Percentiles rank a stretch among this genome's conserved stretches.
Evolutionary conservation across 2,329 filamentous ascomycete genomes (phyloP).

Genomic region (Diplocarpon rosae): DNA sequence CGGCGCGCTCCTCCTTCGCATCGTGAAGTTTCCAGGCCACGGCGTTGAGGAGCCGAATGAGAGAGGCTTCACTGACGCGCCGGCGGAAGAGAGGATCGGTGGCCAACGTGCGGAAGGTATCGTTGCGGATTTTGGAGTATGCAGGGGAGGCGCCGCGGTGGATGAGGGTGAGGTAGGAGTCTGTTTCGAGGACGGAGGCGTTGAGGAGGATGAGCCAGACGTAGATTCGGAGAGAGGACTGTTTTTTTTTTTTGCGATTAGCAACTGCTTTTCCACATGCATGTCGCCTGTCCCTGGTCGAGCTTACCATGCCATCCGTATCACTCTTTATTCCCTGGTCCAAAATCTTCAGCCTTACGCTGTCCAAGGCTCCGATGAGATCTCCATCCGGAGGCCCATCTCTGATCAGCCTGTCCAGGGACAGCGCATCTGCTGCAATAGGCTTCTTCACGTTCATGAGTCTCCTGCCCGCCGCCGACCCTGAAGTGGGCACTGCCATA

Average conservation of each 20-base stretch:
- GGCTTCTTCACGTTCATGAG: slow-evolving; percentile 35
- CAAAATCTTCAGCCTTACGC: slow-evolving; percentile 61
- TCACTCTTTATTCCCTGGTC: slow-evolving; percentile 68
- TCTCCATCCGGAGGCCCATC: slow-evolving; percentile 70
- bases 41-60: slow-evolving; percentile 90
- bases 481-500: slow-evolving; percentile 29
- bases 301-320: slow-evolving; percentile 63
- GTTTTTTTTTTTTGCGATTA: background rate
- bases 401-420: slow-evolving; percentile 65
- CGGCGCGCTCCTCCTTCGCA: slow-evolving; percentile 38
- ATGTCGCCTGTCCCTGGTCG: too few relatives aligned
- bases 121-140: slow-evolving; percentile 95
- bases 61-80: slow-evolving; percentile 85
- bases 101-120: slow-evolving; percentile 92
- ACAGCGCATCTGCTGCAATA: slow-evolving; percentile 42
- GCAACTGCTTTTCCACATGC: too few relatives aligned
- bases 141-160: slow-evolving; percentile 89
- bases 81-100: slow-evolving; percentile 96
- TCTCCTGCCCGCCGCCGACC: slow-evolving; percentile 33
- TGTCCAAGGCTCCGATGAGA: slow-evolving; percentile 53
- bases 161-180: slow-evolving; percentile 80
- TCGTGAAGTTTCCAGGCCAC: slow-evolving; percentile 92
- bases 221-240: slow-evolving; percentile 92
- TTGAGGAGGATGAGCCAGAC: slow-evolving; percentile 92
- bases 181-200: slow-evolving; percentile 71